Percentiles rank a stretch among this genome's conserved stretches.
These are phyloP conservation scores for Cladosporium sp. DNA, from an alignment of 2,329 filamentous ascomycete genomes.

Conservation along the genomic window DNA sequence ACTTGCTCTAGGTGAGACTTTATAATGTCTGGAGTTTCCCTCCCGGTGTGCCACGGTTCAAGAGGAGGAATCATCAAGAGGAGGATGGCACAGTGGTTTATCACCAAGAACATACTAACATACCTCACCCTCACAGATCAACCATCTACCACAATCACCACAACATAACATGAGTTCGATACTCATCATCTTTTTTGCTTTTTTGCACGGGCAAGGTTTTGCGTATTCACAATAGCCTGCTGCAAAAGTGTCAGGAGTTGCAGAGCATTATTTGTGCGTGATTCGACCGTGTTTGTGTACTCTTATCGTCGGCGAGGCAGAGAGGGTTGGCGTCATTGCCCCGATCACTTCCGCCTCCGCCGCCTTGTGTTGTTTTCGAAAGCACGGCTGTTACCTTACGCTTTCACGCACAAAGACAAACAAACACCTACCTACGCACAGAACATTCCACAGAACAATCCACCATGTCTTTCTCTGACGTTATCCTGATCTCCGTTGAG, in stretches of 20 bases:
- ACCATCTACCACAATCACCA: not conserved
- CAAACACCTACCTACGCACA: not conserved
- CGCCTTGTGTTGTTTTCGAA: not conserved
- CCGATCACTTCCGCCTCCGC: not conserved
- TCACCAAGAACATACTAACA: too few relatives aligned
- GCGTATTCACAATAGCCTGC: not conserved
- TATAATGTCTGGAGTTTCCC: not conserved
- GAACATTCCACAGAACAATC: not conserved
- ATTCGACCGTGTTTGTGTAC: not conserved
- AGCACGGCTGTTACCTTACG: not conserved
- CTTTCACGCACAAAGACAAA: not conserved
- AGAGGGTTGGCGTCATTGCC: not conserved
- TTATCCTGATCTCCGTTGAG: not conserved
- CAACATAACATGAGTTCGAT: not conserved
- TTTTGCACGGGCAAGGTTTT: not conserved
- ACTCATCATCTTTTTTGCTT: constrained; percentile 5
- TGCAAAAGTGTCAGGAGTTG: not conserved
- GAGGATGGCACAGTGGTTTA: constrained; percentile 8
- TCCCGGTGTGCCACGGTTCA: not conserved
- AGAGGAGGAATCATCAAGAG: constrained; percentile 3
- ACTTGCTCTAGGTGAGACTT: constrained; percentile 5
- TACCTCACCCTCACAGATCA: not conserved
- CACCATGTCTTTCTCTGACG: not conserved
- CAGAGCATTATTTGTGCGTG: not conserved
- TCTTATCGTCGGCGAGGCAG: not conserved